Evolutionary conservation across 1,284 basidiomycete genomes (phyloP).

Genomic region (Cutaneotrichosporon curvatum): DNA sequence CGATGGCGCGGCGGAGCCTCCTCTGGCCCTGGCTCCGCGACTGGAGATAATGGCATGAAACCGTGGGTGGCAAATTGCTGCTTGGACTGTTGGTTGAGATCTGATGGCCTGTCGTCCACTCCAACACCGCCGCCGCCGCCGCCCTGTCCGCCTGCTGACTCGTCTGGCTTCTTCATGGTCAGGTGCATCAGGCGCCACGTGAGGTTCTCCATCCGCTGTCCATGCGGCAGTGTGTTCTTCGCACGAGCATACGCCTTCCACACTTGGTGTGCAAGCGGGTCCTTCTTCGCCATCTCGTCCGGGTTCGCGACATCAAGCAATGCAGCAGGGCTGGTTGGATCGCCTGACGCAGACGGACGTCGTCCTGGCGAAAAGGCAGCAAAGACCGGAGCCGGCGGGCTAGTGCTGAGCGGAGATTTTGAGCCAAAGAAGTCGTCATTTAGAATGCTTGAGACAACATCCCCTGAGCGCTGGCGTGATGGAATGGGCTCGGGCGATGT

Average conservation of each 20-base stretch:
- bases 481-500: slow-evolving; percentile 6
- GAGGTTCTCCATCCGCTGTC: slow-evolving; percentile 91
- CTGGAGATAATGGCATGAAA: slow-evolving; percentile 1
- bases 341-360: slow-evolving; percentile 27
- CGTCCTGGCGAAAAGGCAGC: slow-evolving; percentile 20
- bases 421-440: slow-evolving; percentile 39
- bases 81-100: not conserved
- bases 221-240: slow-evolving; percentile 78
- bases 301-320: slow-evolving; percentile 15
- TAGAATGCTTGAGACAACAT: slow-evolving; percentile 39
- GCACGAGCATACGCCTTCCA: slow-evolving; percentile 95
- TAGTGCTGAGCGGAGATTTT: slow-evolving; percentile 26
- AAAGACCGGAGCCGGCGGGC: slow-evolving; percentile 13
- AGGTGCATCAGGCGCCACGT: slow-evolving; percentile 99
- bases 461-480: slow-evolving; percentile 14
- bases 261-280: slow-evolving; percentile 88
- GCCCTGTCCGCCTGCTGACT: not conserved
- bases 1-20: not conserved
- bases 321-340: slow-evolving; percentile 18
- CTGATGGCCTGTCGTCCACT: not conserved
- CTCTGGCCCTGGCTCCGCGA: not conserved
- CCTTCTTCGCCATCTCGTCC: slow-evolving; percentile 52
- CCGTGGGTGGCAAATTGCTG: too few species aligned
- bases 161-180: slow-evolving; percentile 57
- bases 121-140: slow-evolving; percentile 4